Percentiles rank a stretch among this genome's conserved stretches.
phyloP scores from a whole-genome alignment of 2,329 filamentous ascomycete species.

The Penicillium sp. region DNA sequence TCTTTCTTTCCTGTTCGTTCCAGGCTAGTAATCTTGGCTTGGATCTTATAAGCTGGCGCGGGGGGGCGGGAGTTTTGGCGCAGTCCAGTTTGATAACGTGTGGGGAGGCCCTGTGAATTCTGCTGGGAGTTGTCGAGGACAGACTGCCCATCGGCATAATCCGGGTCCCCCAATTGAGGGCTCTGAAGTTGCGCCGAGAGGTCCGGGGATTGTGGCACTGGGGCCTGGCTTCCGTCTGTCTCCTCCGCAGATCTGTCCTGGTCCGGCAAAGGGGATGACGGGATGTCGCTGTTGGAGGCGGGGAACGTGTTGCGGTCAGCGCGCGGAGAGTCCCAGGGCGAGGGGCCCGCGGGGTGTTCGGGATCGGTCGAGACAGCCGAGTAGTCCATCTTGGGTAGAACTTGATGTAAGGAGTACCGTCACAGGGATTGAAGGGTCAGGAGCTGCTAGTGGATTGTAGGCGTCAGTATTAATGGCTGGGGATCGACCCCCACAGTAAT shows the following conservation, averaged over 20 bases:
- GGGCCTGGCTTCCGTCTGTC: constrained; percentile 22
- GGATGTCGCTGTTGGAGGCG: constrained; percentile 36
- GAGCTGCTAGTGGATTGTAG: constrained; percentile 21
- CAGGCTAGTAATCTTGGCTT: constrained; percentile 90
- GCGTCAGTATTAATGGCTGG: constrained; percentile 25
- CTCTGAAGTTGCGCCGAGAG: constrained; percentile 44
- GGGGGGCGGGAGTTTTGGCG: constrained; percentile 43
- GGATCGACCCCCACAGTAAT: constrained; percentile 20
- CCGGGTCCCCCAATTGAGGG: constrained; percentile 40
- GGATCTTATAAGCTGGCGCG: constrained; percentile 76
- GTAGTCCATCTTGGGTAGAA: constrained; percentile 61
- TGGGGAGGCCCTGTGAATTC: constrained; percentile 41
- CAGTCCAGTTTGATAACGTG: constrained; percentile 49
- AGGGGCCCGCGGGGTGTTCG: constrained; percentile 58
- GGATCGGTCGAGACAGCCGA: constrained; percentile 58
- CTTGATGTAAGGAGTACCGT: constrained; percentile 19
- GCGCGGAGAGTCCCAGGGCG: constrained; percentile 65
- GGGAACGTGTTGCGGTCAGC: constrained; percentile 46
- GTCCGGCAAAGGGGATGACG: constrained; percentile 43
- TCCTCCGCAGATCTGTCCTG: constrained; percentile 37
- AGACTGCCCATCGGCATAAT: constrained; percentile 38
- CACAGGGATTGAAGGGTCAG: constrained; percentile 13
- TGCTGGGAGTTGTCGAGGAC: constrained; percentile 37
- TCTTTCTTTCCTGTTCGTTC: constrained; percentile 95
- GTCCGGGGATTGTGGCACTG: constrained; percentile 42